phyloP scores from a whole-genome alignment of 352 stramenopile genomes.

The Blastocystis sp. region DNA sequence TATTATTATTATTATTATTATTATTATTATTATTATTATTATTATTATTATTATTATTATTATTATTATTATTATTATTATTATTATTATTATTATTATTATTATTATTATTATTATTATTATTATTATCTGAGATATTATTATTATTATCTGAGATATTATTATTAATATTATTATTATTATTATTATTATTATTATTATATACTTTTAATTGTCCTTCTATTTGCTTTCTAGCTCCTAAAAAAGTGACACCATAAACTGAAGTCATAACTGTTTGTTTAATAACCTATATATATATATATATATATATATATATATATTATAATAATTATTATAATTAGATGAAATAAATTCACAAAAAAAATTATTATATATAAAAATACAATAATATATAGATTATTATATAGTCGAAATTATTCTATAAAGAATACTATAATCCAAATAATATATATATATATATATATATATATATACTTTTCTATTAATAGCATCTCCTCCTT shows the following conservation, averaged over 20 bases:
- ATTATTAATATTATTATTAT: conserved; percentile 4
- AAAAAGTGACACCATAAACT: conserved; percentile 97
- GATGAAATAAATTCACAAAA: background rate
- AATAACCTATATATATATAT: conserved; percentile 72
- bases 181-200: conserved; percentile 46
- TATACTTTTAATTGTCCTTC: conserved; percentile 73
- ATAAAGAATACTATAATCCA: no score
- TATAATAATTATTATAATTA: background rate
- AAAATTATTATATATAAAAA: background rate
- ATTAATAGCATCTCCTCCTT: conserved; percentile 55
- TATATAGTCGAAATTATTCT: background rate
- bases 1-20: no score
- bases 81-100: background rate
- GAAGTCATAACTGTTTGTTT: conserved; percentile 99
- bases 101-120: background rate
- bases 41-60: no score
- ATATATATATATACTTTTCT: no score
- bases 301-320: conserved; percentile 3
- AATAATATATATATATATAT: no score
- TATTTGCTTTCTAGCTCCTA: conserved; percentile 93
- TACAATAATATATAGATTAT: background rate
- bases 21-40: no score
- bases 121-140: no score
- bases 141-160: no score
- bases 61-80: no score